Percentiles rank a stretch among this genome's conserved stretches.
phyloP scores from a whole-genome alignment of 345 rosid species.

The Bruguiera sexangula region DNA sequence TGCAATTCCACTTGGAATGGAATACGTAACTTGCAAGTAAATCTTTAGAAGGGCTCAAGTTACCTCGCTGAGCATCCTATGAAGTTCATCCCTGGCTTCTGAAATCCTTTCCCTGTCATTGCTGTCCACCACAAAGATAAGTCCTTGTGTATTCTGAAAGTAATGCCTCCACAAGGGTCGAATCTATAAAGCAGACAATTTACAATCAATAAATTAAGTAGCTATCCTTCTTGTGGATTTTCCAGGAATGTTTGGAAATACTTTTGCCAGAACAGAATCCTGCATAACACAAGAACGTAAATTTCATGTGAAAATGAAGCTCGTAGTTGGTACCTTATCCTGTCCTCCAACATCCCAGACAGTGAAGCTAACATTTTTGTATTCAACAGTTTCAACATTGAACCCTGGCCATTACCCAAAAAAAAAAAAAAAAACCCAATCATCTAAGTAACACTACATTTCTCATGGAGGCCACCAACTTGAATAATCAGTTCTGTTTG shows the following conservation, averaged over 20 bases:
- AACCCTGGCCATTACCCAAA: constrained; percentile 34
- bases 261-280: too few species aligned
- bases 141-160: constrained; percentile 64
- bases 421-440: not conserved
- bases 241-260: too few species aligned
- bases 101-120: constrained; percentile 53
- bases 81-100: constrained; percentile 63
- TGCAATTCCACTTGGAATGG: not conserved
- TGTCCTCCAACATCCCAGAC: constrained; percentile 73
- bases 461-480: not conserved
- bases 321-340: constrained; percentile 44
- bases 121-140: constrained; percentile 66
- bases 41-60: not conserved
- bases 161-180: constrained; percentile 67
- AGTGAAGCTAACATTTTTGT: constrained; percentile 71
- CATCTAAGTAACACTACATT: not conserved
- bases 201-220: not conserved
- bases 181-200: constrained; percentile 27
- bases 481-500: too few species aligned
- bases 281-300: too few species aligned
- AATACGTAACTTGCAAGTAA: not conserved
- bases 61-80: constrained; percentile 62
- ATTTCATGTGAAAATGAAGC: not conserved
- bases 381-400: constrained; percentile 63
- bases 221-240: not conserved